These are phyloP conservation scores for Psilocybe cyanescens DNA, from an alignment of 768 basidiomycete species.

Conservation along the genomic window DNA sequence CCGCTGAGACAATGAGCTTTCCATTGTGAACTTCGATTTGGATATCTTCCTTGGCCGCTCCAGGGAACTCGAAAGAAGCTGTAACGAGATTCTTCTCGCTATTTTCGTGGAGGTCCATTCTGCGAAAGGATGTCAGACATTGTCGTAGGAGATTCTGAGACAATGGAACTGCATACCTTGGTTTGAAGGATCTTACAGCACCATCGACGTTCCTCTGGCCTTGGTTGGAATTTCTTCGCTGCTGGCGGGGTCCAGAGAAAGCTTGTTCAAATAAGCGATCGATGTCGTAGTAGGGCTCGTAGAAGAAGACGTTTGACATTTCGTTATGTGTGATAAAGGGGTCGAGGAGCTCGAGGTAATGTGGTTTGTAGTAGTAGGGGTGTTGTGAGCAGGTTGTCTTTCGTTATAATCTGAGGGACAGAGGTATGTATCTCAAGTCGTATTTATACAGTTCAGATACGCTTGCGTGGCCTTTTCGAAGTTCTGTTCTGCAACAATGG, in stretches of 20 bases:
- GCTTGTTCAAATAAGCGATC: slow-evolving; percentile 43
- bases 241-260: slow-evolving; percentile 16
- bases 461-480: background rate
- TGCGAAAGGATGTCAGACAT: slow-evolving; percentile 21
- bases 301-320: slow-evolving; percentile 24
- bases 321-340: too few relatives aligned
- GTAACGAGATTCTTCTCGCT: slow-evolving; percentile 49
- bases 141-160: background rate
- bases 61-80: slow-evolving; percentile 63
- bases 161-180: slow-evolving; percentile 29
- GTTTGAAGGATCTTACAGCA: slow-evolving; percentile 28
- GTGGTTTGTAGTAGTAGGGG: background rate
- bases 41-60: slow-evolving; percentile 54
- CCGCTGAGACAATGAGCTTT: slow-evolving; percentile 54
- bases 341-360: background rate
- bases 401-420: background rate
- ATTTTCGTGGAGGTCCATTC: slow-evolving; percentile 62
- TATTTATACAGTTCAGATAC: background rate
- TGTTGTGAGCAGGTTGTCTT: background rate
- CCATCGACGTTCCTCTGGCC: slow-evolving; percentile 17
- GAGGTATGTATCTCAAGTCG: background rate
- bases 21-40: slow-evolving; percentile 54
- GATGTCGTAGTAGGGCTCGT: slow-evolving; percentile 45
- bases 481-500: background rate
- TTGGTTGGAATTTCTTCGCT: slow-evolving; percentile 3